phyloP scores from a whole-genome alignment of 2,329 filamentous ascomycete genomes.

The Penicillium griseofulvum region DNA sequence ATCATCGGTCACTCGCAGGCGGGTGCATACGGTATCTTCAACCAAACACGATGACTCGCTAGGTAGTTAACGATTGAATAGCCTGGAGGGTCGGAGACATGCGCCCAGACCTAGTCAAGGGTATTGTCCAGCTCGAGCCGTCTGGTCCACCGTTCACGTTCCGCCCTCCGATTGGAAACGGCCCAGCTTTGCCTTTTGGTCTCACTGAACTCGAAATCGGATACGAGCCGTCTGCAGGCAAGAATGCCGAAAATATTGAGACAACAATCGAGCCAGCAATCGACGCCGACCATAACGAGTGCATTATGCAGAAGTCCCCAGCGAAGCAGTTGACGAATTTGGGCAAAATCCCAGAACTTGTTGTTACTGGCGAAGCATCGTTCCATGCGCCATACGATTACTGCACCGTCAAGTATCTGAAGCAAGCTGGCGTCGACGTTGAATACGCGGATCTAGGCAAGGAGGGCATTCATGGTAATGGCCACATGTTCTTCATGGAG shows the following conservation, averaged over 20 bases:
- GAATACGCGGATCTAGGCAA: slow-evolving; percentile 48
- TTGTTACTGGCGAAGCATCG: slow-evolving; percentile 55
- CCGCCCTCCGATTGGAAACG: slow-evolving; percentile 11
- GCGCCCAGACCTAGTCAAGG: slow-evolving; percentile 48
- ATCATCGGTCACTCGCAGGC: slow-evolving; percentile 52
- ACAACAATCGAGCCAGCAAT: neutral
- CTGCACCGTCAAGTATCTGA: slow-evolving; percentile 53
- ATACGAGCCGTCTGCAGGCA: slow-evolving; percentile 12
- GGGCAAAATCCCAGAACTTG: slow-evolving; percentile 46
- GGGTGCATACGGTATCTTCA: slow-evolving; percentile 32
- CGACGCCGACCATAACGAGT: slow-evolving; percentile 22
- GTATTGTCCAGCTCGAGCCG: slow-evolving; percentile 54
- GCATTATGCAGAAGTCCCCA: slow-evolving; percentile 40
- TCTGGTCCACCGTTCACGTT: slow-evolving; percentile 46
- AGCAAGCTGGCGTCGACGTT: slow-evolving; percentile 51
- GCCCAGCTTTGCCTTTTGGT: slow-evolving; percentile 15
- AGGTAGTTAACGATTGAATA: neutral
- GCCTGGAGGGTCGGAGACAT: slow-evolving; percentile 52
- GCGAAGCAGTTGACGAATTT: slow-evolving; percentile 51
- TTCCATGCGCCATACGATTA: slow-evolving; percentile 57
- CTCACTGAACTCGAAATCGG: slow-evolving; percentile 21
- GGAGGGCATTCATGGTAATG: slow-evolving; percentile 52
- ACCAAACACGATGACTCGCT: neutral
- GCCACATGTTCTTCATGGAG: slow-evolving; percentile 47
- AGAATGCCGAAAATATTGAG: slow-evolving; percentile 12